Evolutionary conservation across 1,284 basidiomycete species (phyloP).

Genomic region (Microbotryum violaceum): DNA sequence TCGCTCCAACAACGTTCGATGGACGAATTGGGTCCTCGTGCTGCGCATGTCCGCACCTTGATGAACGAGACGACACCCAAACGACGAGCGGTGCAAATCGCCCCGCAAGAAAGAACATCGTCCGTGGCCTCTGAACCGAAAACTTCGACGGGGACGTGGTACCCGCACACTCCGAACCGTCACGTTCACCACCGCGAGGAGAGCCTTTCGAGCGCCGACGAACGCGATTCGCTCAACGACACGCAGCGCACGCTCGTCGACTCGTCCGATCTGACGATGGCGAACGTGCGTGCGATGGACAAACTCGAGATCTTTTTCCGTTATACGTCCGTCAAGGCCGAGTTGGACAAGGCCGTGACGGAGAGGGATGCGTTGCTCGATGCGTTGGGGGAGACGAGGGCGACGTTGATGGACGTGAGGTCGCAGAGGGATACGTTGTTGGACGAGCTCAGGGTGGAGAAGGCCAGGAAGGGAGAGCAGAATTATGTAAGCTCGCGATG

Average conservation of each 20-base stretch:
- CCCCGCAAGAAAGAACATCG: no score
- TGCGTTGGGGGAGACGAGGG: constrained; percentile 20
- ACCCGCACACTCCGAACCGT: constrained; percentile 5
- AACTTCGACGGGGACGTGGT: constrained; percentile 8
- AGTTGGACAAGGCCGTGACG: constrained; percentile 23
- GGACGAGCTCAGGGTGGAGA: constrained; percentile 6
- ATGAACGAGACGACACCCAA: no score
- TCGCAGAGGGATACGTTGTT: constrained; percentile 15
- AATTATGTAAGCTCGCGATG: neutral
- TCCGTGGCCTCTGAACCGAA: no score
- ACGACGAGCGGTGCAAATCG: no score
- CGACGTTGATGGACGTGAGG: constrained; percentile 18
- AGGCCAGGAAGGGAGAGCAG: neutral
- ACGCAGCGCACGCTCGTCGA: neutral
- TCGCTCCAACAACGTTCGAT: neutral
- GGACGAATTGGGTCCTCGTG: no score
- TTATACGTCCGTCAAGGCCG: constrained; percentile 23
- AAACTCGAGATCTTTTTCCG: constrained; percentile 32
- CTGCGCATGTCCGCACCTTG: no score
- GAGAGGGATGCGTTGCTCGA: constrained; percentile 29
- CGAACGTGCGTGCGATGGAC: constrained; percentile 22
- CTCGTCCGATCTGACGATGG: neutral
- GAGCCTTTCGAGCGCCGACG: neutral
- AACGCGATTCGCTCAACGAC: neutral
- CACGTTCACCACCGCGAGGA: neutral